These are phyloP conservation scores for Cryphonectria parasitica DNA, from an alignment of 2,329 filamentous ascomycete species.

Conservation along the genomic window DNA sequence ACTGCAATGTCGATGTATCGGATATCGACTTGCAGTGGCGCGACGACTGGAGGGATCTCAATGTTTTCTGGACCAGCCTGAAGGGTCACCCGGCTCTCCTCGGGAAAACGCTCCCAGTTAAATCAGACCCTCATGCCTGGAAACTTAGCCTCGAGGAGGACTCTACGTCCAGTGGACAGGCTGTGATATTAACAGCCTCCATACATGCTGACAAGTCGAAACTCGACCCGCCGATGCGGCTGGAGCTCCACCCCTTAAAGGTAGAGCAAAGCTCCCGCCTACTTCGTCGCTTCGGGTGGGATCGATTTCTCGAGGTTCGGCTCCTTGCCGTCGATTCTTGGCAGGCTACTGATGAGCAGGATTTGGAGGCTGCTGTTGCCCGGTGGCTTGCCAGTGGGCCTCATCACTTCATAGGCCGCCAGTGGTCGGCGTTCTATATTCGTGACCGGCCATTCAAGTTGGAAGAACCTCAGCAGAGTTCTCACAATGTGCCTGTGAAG, in stretches of 20 bases:
- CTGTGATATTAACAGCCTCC: slow-evolving; percentile 23
- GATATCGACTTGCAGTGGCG: slow-evolving; percentile 43
- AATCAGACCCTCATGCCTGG: slow-evolving; percentile 51
- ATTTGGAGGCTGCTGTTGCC: slow-evolving; percentile 40
- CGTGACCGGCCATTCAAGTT: slow-evolving; percentile 45
- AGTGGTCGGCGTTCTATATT: slow-evolving; percentile 53
- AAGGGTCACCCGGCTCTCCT: slow-evolving; percentile 39
- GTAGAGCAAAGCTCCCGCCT: slow-evolving; percentile 57
- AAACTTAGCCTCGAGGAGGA: slow-evolving; percentile 40
- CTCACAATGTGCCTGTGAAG: slow-evolving; percentile 35
- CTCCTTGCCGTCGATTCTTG: slow-evolving; percentile 47
- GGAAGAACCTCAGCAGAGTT: slow-evolving; percentile 39
- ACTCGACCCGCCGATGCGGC: slow-evolving; percentile 46
- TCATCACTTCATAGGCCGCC: slow-evolving; percentile 51
- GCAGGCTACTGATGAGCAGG: slow-evolving; percentile 39
- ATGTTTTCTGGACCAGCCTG: slow-evolving; percentile 40
- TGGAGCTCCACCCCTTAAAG: slow-evolving; percentile 53
- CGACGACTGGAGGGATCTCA: slow-evolving; percentile 49
- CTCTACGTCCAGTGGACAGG: slow-evolving; percentile 15
- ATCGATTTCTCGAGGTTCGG: slow-evolving; percentile 61
- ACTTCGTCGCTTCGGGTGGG: slow-evolving; percentile 59
- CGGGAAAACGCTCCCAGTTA: slow-evolving; percentile 53
- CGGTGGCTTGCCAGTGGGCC: slow-evolving; percentile 44
- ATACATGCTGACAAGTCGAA: slow-evolving; percentile 24
- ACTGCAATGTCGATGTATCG: slow-evolving; percentile 49